Conservation (phyloP, 1,284 basidiomycete species). For the Calocybe gambosa region DNA sequence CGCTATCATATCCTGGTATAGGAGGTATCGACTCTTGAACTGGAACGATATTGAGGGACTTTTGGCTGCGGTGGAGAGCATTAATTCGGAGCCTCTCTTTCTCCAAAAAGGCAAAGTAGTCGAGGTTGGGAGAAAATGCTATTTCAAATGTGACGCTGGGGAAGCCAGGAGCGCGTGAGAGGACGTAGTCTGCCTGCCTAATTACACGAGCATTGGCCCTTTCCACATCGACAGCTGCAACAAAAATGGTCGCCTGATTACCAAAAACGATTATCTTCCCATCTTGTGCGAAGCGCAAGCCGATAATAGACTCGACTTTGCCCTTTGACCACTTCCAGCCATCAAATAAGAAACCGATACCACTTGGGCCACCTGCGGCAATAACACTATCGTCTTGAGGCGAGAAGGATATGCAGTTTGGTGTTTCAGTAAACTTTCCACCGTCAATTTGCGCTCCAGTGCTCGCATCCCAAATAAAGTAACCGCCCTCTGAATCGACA, state of each 20-base stretch:
- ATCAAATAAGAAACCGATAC: neutral
- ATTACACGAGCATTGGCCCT: neutral
- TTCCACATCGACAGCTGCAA: neutral
- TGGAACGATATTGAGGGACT: too few relatives aligned
- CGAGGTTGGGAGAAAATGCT: too few relatives aligned
- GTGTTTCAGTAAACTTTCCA: neutral
- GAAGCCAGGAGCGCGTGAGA: too few relatives aligned
- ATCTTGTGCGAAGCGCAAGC: neutral
- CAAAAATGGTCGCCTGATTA: neutral
- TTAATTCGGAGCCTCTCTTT: too few relatives aligned
- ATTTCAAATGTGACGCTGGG: too few relatives aligned
- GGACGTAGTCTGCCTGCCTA: neutral
- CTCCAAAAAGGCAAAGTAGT: too few relatives aligned
- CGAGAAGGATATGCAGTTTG: neutral
- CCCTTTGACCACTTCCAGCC: neutral
- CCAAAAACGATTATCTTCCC: neutral
- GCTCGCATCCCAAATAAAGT: neutral
- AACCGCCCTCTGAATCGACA: neutral
- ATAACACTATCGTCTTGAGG: neutral
- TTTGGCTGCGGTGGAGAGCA: too few relatives aligned
- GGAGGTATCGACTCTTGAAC: too few relatives aligned
- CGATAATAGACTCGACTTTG: neutral
- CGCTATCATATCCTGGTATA: too few relatives aligned
- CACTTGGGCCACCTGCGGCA: neutral
- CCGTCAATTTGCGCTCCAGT: neutral